Evolutionary conservation across 257 asterid genomes (phyloP), one percentile per base, ranked within the genome.

Genomic region (Ballota nigra): DNA sequence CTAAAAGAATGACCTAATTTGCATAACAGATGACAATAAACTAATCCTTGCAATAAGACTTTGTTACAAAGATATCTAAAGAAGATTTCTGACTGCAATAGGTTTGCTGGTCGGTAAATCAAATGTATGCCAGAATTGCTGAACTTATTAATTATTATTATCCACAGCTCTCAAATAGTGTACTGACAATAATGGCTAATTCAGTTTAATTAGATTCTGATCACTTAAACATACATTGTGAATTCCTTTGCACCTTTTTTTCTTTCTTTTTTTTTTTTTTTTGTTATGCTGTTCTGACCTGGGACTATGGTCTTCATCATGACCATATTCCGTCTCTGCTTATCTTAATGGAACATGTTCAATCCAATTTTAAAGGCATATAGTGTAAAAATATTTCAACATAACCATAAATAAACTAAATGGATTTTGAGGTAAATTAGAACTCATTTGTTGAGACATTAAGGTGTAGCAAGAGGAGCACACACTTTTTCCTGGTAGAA

Each of bases 101-200:
- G 52, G 11, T 29, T 26, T 15, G 18, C 22, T 72, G 58, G 71
- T 52, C 24, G 38, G 41, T 52, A 73, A 55, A 63, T 51, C 47
- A 64, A 31, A 36, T 23, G 9, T 16, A 15, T 47, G n/a, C 41
- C 11, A n/a, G n/a, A 33, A 33, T 22, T 62, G 59, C 33, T 59
- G 15, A 59, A 59, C 38, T 62, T 49, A 33, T 43, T 13, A 13
- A n/a, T 62, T 53, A 18, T 16, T n/a, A 18, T 2, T 66, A 40
- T 65, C 66, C 24, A 36, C 38, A 29, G 6, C 52, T 24, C 58
- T 51, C 33, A 6, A 28, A n/a, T 5, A 51, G 6, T 2, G 24
- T 51, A 19, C 11, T 18, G 49, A 52, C 47, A 11, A 36, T 66
- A 9, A 18, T 41, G 33, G 26, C 43, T 49, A 67, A 4, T 67